Conservation (phyloP, 495 filamentous ascomycete species). For the Xylaria acuta region DNA sequence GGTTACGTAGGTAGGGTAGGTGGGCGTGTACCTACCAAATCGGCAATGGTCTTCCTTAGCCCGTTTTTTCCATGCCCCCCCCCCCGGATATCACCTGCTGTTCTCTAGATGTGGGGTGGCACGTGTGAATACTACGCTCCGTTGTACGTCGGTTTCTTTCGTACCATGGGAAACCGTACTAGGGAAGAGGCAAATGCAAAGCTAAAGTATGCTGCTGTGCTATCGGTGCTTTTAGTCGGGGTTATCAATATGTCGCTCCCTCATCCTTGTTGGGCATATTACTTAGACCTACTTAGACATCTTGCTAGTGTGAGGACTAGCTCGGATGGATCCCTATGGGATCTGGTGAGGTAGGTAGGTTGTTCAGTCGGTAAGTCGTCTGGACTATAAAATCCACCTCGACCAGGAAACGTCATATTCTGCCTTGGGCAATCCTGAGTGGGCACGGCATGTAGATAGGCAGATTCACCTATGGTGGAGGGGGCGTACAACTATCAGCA, state of each 20-base stretch:
- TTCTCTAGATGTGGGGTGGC: constrained; percentile 24
- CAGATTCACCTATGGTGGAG: constrained; percentile 3
- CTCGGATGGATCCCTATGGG: neutral
- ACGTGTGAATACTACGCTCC: constrained; percentile 25
- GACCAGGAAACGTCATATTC: constrained; percentile 19
- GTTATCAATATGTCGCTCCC: neutral
- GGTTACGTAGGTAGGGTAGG: neutral
- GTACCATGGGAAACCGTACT: neutral
- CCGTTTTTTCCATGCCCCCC: neutral
- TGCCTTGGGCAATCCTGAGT: constrained; percentile 8
- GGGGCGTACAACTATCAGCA: constrained; percentile 22
- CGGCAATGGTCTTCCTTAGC: neutral
- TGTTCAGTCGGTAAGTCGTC: constrained; percentile 9
- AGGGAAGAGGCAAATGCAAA: neutral
- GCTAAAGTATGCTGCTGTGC: neutral
- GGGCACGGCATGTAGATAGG: constrained; percentile 15
- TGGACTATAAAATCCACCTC: neutral
- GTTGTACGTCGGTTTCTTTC: constrained; percentile 9
- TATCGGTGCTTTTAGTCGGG: neutral
- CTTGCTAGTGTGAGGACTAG: neutral
- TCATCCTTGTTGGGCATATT: constrained; percentile 2
- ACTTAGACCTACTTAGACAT: neutral
- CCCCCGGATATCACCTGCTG: constrained; percentile 21
- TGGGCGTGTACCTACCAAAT: constrained; percentile 19
- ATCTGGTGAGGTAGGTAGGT: neutral